Percentiles rank a stretch among this genome's conserved stretches.
These are phyloP conservation scores for Periconia macrospinosa DNA, from an alignment of 2,329 filamentous ascomycete genomes.

Conservation along the genomic window DNA sequence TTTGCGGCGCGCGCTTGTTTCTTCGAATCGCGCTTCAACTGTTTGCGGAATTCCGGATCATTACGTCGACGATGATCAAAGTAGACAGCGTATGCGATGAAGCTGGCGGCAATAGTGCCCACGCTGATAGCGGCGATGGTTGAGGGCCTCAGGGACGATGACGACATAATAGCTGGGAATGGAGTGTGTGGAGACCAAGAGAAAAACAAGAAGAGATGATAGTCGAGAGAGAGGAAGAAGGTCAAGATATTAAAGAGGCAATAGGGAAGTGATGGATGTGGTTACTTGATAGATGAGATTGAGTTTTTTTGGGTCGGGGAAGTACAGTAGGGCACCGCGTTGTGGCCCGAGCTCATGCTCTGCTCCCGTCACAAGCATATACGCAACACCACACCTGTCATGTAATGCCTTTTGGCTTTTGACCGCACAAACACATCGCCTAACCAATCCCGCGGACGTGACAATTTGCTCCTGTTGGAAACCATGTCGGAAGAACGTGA, in stretches of 20 bases:
- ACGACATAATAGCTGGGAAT: slow-evolving; percentile 24
- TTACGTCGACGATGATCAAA: slow-evolving; percentile 68
- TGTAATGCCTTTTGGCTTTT: not conserved
- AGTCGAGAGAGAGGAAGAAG: slow-evolving; percentile 1
- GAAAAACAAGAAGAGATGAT: not conserved
- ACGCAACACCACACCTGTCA: not conserved
- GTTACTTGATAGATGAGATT: slow-evolving; percentile 15
- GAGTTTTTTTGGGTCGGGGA: slow-evolving; percentile 31
- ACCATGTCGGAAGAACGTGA: slow-evolving; percentile 52
- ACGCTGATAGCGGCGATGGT: slow-evolving; percentile 61
- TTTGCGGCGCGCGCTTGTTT: slow-evolving; percentile 71
- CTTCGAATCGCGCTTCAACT: slow-evolving; percentile 74
- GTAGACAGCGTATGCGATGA: slow-evolving; percentile 67
- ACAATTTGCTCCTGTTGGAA: slow-evolving; percentile 16
- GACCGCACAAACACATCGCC: slow-evolving; percentile 1
- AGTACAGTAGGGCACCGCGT: slow-evolving; percentile 16
- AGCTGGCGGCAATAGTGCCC: slow-evolving; percentile 60
- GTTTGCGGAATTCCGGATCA: slow-evolving; percentile 64
- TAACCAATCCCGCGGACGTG: slow-evolving; percentile 3
- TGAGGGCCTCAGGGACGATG: slow-evolving; percentile 55
- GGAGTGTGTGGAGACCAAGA: not conserved
- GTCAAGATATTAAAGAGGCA: not conserved
- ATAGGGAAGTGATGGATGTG: slow-evolving; percentile 7
- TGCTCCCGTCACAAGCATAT: not conserved
- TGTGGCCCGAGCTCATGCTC: slow-evolving; percentile 24